These are phyloP conservation scores for Irpex sp. DNA, from an alignment of 1,284 basidiomycete genomes.

Conservation along the genomic window DNA sequence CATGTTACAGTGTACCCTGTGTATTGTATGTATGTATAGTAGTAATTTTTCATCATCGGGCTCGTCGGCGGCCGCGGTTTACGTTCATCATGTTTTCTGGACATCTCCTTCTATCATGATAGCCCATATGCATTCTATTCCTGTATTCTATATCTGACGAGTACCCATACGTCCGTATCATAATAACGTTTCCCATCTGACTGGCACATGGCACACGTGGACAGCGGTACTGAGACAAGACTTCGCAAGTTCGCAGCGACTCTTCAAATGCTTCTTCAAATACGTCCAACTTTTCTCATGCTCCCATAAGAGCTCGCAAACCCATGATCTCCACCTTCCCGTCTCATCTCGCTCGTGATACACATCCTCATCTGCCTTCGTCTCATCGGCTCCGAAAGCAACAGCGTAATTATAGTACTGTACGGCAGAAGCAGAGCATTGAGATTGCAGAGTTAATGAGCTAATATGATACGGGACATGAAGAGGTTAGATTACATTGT, in stretches of 20 bases:
- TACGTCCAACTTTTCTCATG: background rate
- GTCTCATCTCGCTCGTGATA: background rate
- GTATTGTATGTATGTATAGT: background rate
- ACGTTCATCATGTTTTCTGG: background rate
- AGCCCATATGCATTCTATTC: background rate
- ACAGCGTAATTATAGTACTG: background rate
- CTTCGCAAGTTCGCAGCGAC: too few relatives aligned
- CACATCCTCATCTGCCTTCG: background rate
- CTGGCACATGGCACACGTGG: background rate
- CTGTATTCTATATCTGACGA: background rate
- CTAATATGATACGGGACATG: background rate
- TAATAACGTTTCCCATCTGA: background rate
- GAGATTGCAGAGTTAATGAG: background rate
- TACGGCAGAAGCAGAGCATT: background rate
- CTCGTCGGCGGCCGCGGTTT: background rate
- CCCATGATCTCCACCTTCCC: background rate
- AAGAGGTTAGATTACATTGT: slow-evolving; percentile 1
- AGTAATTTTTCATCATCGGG: background rate
- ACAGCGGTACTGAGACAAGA: background rate
- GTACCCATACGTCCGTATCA: background rate
- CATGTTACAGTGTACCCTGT: background rate
- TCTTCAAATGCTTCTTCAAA: background rate
- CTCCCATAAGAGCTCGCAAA: background rate
- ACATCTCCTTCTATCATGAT: background rate
- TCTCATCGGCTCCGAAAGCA: background rate